Evolutionary conservation across 495 filamentous ascomycete species (phyloP).

Genomic region (Talaromyces wortmannii): DNA sequence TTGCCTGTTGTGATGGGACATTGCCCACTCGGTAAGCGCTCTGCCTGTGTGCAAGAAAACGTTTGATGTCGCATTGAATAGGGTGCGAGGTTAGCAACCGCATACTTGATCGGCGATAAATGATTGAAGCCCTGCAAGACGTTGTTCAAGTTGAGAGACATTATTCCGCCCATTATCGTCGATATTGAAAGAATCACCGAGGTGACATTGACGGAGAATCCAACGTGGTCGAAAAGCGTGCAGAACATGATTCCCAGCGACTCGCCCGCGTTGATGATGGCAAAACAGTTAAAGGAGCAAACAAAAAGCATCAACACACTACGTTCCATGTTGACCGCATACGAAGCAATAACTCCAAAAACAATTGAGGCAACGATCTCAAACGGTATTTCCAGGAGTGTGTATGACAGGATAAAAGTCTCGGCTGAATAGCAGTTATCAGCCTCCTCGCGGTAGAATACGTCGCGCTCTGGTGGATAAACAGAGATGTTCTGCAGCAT

Average conservation of each 20-base stretch:
- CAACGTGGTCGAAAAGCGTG: constrained; percentile 65
- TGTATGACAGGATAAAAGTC: constrained; percentile 63
- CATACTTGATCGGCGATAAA: constrained; percentile 62
- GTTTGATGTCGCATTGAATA: constrained; percentile 47
- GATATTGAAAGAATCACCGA: constrained; percentile 57
- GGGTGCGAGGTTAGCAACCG: constrained; percentile 52
- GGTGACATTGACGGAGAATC: constrained; percentile 66
- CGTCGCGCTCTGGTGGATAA: constrained; percentile 61
- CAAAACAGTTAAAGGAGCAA: constrained; percentile 59
- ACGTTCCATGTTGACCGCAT: constrained; percentile 56
- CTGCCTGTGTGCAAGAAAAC: constrained; percentile 52
- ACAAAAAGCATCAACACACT: constrained; percentile 58
- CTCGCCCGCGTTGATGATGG: constrained; percentile 66
- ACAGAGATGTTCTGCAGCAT: constrained; percentile 74
- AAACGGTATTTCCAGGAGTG: constrained; percentile 60
- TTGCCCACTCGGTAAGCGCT: constrained; percentile 45
- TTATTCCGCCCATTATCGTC: constrained; percentile 59
- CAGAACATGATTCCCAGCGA: constrained; percentile 75
- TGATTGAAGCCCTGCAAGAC: constrained; percentile 64
- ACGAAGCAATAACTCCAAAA: constrained; percentile 51
- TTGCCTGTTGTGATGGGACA: constrained; percentile 57
- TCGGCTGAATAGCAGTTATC: constrained; percentile 61
- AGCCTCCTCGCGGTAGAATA: constrained; percentile 64
- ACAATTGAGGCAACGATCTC: constrained; percentile 57
- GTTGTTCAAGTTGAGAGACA: constrained; percentile 57